phyloP scores from a whole-genome alignment of 1,284 basidiomycete species.

The Sporisorium scitamineum region DNA sequence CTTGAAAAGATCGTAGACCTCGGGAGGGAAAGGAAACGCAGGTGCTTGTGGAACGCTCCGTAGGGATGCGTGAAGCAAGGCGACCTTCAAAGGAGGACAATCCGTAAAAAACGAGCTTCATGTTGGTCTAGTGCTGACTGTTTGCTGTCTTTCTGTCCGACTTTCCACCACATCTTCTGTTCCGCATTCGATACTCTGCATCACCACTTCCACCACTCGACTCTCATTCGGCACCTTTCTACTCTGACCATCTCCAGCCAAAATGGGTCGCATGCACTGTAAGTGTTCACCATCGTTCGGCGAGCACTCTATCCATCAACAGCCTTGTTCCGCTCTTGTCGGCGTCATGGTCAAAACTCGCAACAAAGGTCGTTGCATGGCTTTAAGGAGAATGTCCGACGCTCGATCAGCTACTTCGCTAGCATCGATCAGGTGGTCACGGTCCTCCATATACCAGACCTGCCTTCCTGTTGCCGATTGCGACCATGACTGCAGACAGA shows the following conservation, averaged over 20 bases:
- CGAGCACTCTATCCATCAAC: slow-evolving; percentile 20
- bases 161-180: slow-evolving; percentile 20
- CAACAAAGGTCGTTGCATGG: background rate
- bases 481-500: background rate
- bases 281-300: slow-evolving; percentile 30
- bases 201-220: slow-evolving; percentile 11
- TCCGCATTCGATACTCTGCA: slow-evolving; percentile 2
- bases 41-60: slow-evolving; percentile 40
- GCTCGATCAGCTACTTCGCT: background rate
- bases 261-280: slow-evolving; percentile 70
- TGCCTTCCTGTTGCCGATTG: background rate
- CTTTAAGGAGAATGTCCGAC: too few species aligned
- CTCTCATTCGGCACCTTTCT: slow-evolving; percentile 7
- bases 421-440: background rate
- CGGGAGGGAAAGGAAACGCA: background rate
- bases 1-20: background rate
- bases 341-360: slow-evolving; percentile 2
- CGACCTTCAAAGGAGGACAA: slow-evolving; percentile 16
- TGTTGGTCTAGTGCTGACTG: slow-evolving; percentile 60
- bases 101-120: slow-evolving; percentile 52
- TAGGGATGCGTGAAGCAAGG: slow-evolving; percentile 36
- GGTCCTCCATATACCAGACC: background rate
- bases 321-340: slow-evolving; percentile 5
- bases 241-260: slow-evolving; percentile 48
- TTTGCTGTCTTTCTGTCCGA: slow-evolving; percentile 57